Conservation (phyloP, 2,329 filamentous ascomycete genomes). For the Fusarium sterilihyphosum region DNA sequence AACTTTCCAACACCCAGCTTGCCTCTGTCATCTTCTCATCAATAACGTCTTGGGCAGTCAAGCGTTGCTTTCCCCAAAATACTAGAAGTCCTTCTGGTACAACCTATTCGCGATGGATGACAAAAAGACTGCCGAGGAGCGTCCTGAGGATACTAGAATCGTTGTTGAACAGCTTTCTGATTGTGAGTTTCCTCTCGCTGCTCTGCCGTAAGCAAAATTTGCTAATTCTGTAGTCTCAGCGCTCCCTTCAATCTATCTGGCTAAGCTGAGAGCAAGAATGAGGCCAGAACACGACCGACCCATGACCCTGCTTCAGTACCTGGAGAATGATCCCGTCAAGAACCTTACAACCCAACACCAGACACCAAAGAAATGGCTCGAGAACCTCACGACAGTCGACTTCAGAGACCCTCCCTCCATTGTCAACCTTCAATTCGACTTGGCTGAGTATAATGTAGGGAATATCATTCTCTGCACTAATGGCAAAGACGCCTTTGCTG, state of each 20-base stretch:
- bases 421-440: too few relatives aligned
- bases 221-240: neutral
- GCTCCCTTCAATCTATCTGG: neutral
- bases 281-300: too few relatives aligned
- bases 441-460: too few relatives aligned
- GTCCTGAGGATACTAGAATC: neutral
- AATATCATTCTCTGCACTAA: too few relatives aligned
- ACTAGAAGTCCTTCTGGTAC: neutral
- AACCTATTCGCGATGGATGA: neutral
- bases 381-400: too few relatives aligned
- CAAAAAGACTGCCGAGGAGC: neutral
- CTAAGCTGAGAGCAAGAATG: neutral
- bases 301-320: too few relatives aligned
- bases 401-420: too few relatives aligned
- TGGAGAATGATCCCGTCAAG: too few relatives aligned
- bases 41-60: neutral
- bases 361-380: too few relatives aligned
- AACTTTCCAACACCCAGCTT: neutral
- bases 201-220: neutral
- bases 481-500: too few relatives aligned
- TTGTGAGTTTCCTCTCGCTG: neutral
- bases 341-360: too few relatives aligned
- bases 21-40: neutral
- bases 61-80: neutral
- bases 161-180: neutral